Conservation (phyloP, 129 eudicot species). For the Ambrosia artemisiifolia region DNA sequence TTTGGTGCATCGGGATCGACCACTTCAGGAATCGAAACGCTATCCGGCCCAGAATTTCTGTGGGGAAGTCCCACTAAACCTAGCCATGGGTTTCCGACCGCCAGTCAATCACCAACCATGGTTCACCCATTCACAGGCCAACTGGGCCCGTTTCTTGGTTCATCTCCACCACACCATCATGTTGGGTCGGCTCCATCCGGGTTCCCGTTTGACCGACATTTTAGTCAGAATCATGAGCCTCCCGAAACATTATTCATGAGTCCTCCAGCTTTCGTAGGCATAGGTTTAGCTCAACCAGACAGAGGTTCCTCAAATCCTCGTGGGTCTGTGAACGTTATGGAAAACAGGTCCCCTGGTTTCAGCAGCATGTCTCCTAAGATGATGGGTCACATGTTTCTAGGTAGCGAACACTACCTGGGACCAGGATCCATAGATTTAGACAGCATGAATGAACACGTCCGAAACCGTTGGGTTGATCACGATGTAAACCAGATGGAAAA, state of each 20-base stretch:
- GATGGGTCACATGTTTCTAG: slow-evolving; percentile 39
- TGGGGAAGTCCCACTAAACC: slow-evolving; percentile 66
- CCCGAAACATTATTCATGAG: slow-evolving; percentile 41
- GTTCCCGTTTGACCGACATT: slow-evolving; percentile 48
- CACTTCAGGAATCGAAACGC: slow-evolving; percentile 52
- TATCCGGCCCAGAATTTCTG: slow-evolving; percentile 73
- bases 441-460: slow-evolving; percentile 31
- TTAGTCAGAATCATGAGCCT: slow-evolving; percentile 48
- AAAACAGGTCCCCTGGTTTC: slow-evolving; percentile 54
- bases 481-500: slow-evolving; percentile 54
- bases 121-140: slow-evolving; percentile 39
- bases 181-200: slow-evolving; percentile 81
- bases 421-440: slow-evolving; percentile 31
- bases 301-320: slow-evolving; percentile 43
- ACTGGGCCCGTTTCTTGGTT: slow-evolving; percentile 34
- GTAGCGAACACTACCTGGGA: slow-evolving; percentile 50
- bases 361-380: slow-evolving; percentile 51
- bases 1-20: slow-evolving; percentile 54
- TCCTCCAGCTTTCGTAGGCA: slow-evolving; percentile 37
- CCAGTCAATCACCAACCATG: slow-evolving; percentile 36
- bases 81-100: slow-evolving; percentile 17
- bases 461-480: slow-evolving; percentile 46
- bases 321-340: slow-evolving; percentile 45
- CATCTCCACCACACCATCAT: slow-evolving; percentile 51
- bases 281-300: slow-evolving; percentile 34